Evolutionary conservation across 2,329 filamentous ascomycete species (phyloP), one percentile per base, ranked within the genome.

Genomic region (Ceratocystis harringtonii): DNA sequence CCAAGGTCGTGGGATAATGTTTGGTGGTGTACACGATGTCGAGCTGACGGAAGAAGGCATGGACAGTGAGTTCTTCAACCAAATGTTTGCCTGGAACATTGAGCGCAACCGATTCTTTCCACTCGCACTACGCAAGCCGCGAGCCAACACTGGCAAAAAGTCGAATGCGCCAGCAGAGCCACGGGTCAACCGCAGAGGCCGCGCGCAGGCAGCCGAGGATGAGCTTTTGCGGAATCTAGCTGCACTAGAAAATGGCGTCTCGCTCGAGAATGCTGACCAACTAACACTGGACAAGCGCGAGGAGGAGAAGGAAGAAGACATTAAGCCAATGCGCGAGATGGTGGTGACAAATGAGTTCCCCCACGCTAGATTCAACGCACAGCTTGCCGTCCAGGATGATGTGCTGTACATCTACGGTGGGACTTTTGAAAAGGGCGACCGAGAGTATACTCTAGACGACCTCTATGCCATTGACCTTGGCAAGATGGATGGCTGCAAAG

Each of bases 11-110:
- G 94, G 94, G 0, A 92, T 99, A 66, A 77, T 90, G 71, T 97
- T 97, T 73, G 94, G 94, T 57, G 94, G 94, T 63, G 94, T 99
- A 3, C 90, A 96, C 71, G 92, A 96, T 70, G 88, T 95, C 0
- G 90, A 95, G 74, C 83, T 92, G 73, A 92, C 84, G 69, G 92
- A 96, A 73, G 94, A 99, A 74, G 91, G 89, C 2, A 95, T 99
- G 70, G 92, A 99, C 65, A 95, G 90, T 72, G 92, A 96, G 74
- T 99, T 99, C 76, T 99, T 97, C 78, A 92, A 96, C 71, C 83
- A 86, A 65, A 76, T 97, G 28, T 95, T 89, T 71, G 89, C 92
- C 4, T 97, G 92, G 90, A 96, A 95, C 72, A 85, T 96, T 68
- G 94, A 97, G 71, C 84, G 92, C 67, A 99, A 99, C 73, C 82